A percentile compares a stretch with the other conserved stretches of the same genome.
phyloP scores from a whole-genome alignment of 441 rosid species.

The Isatis lusitanica region DNA sequence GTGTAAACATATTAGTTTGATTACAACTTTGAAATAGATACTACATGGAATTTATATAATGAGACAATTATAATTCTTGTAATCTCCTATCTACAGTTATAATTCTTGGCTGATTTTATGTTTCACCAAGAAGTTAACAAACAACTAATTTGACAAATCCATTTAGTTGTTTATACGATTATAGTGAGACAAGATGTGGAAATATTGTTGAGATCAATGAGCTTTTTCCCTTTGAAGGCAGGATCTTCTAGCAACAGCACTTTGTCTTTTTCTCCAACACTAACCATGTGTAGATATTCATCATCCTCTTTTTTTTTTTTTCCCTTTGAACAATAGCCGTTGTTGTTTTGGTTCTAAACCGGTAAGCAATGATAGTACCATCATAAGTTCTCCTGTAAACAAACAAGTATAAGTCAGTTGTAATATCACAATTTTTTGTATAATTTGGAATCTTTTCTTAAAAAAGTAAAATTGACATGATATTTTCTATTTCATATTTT shows the following conservation, averaged over 20 bases:
- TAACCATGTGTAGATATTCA: constrained; percentile 88
- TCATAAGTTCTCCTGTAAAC: constrained; percentile 69
- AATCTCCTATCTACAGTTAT: background rate
- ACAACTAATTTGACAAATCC: background rate
- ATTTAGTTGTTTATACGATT: constrained; percentile 41
- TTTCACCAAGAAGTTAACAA: constrained; percentile 17
- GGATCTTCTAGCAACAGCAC: constrained; percentile 82
- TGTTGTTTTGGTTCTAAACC: constrained; percentile 79
- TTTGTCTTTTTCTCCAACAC: constrained; percentile 82
- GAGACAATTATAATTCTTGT: background rate
- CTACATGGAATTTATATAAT: background rate
- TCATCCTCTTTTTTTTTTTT: constrained; percentile 74
- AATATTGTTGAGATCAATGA: constrained; percentile 41
- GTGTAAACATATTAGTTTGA: constrained; percentile 15
- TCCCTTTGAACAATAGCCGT: constrained; percentile 78
- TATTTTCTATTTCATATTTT: background rate
- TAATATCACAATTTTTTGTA: background rate
- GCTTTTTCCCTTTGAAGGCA: constrained; percentile 73
- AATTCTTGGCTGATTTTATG: background rate
- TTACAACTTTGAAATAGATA: background rate
- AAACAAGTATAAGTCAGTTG: background rate
- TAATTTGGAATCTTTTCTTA: background rate
- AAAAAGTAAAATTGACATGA: background rate
- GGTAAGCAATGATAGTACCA: constrained; percentile 60
- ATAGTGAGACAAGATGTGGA: constrained; percentile 46